Conservation (phyloP, 2,329 filamentous ascomycete species). For the Ceratocystis destructans region DNA sequence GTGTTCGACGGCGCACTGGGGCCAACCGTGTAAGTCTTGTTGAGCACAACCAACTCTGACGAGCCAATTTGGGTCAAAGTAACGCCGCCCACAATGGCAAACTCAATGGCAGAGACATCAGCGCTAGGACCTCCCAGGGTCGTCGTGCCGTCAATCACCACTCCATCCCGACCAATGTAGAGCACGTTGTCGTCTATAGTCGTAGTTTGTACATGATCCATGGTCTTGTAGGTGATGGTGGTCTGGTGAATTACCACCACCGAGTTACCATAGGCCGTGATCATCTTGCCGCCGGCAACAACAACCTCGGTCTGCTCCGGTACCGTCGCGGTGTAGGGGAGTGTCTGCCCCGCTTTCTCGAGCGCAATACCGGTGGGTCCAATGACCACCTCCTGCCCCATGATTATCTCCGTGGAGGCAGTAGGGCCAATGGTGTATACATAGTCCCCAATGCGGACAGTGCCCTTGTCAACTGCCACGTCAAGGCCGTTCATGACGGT, state of each 20-base stretch:
- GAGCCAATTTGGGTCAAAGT: constrained; percentile 38
- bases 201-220: constrained; percentile 26
- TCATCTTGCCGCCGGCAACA: constrained; percentile 36
- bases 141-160: constrained; percentile 28
- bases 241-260: constrained; percentile 31
- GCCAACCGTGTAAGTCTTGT: constrained; percentile 39
- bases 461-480: constrained; percentile 31
- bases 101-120: constrained; percentile 27
- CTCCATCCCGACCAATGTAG: constrained; percentile 34
- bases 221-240: constrained; percentile 34
- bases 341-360: constrained; percentile 25
- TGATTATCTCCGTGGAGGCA: constrained; percentile 25
- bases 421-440: constrained; percentile 32
- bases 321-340: constrained; percentile 26
- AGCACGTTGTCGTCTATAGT: constrained; percentile 39
- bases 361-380: constrained; percentile 27
- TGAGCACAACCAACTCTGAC: constrained; percentile 36
- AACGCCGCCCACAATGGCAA: constrained; percentile 38
- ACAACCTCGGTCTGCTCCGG: constrained; percentile 31
- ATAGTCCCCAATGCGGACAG: constrained; percentile 32
- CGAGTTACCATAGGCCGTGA: constrained; percentile 32
- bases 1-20: constrained; percentile 32
- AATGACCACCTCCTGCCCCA: constrained; percentile 27
- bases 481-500: constrained; percentile 29
- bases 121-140: constrained; percentile 33